Conservation (phyloP, 768 basidiomycete species). For the Myochromella boudieri region DNA sequence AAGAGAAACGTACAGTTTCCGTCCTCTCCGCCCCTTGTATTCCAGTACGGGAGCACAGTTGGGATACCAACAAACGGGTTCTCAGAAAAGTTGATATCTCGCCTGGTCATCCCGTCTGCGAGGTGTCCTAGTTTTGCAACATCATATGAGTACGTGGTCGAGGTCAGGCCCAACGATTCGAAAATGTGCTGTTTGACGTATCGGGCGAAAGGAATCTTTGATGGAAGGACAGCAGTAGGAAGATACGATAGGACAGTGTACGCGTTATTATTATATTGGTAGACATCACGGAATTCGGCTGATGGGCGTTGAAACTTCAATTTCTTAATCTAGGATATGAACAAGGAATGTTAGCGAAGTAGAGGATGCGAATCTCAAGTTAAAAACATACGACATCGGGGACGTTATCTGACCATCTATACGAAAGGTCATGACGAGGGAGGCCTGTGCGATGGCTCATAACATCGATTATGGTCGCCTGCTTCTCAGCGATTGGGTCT, state of each 20-base stretch:
- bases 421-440: slow-evolving; percentile 21
- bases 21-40: slow-evolving; percentile 20
- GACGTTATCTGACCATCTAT: slow-evolving; percentile 9
- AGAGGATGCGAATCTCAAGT: background rate
- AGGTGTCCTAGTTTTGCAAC: slow-evolving; percentile 25
- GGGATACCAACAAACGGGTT: slow-evolving; percentile 9
- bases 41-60: slow-evolving; percentile 20
- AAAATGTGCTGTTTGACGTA: slow-evolving; percentile 32
- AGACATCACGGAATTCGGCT: slow-evolving; percentile 1
- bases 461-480: slow-evolving; percentile 22
- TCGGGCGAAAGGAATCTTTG: slow-evolving; percentile 23
- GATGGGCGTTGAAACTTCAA: background rate
- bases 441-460: slow-evolving; percentile 29
- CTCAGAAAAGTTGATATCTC: slow-evolving; percentile 15
- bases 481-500: slow-evolving; percentile 21
- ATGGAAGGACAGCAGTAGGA: slow-evolving; percentile 24
- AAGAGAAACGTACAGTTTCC: slow-evolving; percentile 20
- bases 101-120: slow-evolving; percentile 24
- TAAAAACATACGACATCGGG: slow-evolving; percentile 12
- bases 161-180: slow-evolving; percentile 24
- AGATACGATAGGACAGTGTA: slow-evolving; percentile 28
- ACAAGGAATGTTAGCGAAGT: background rate
- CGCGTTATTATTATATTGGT: slow-evolving; percentile 22
- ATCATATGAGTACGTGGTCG: slow-evolving; percentile 29
- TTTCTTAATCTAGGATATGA: background rate